Base-by-base conservation (phyloP, 768 basidiomycete genomes). In the Boletus fagicola region DNA sequence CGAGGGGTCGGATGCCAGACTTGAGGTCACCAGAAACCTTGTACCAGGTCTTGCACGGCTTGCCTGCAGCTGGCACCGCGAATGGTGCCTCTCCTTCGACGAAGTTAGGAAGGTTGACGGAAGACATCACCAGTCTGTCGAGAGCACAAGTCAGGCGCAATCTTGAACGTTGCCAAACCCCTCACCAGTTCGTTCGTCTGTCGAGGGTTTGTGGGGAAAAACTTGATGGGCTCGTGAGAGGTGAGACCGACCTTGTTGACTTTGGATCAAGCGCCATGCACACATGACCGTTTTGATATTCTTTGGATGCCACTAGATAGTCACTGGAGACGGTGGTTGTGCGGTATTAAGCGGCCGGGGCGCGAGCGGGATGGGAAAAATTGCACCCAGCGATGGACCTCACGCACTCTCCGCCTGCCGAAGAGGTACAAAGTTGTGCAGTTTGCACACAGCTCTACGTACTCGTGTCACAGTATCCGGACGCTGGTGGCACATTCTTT, bases 21-120 rank as follows among this genome's bases (percentile, higher is more conserved):
- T 65, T 63, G 59, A 81, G 73, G 60, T 80, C 74, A 39, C 81
- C 80, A 54, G 76, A 59, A 59, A 81, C 58, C 65, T 77, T 79
- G 75, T 81, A 83, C 77, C 80, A 82, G 12, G 81, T 82, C 63
- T 78, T 67, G 66, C 68, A 71, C 20, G 67, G 63, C 57, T 74
- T 72, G 26, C 68, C 72, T 15, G 66, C 70, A 22, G 56, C 50
- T 18, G 72, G 59, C 11, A 67, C 63, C 9, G 20, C 20, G 36
- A 75, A 74, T 3, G 64, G 56, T 22, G 63, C 63, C 31, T 68
- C 64, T 13, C 73, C 74, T 65, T 75, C 68, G 10, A 64, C 52
- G 40, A 78, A 63, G 20, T 12, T 20, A 9, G 67, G 61, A 36
- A 68, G 64, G 6, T 62, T 66, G 36, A 78, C 55, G 20, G 61